Evolutionary conservation across 305 asterid genomes (phyloP).

Genomic region (Solanum chacoense): DNA sequence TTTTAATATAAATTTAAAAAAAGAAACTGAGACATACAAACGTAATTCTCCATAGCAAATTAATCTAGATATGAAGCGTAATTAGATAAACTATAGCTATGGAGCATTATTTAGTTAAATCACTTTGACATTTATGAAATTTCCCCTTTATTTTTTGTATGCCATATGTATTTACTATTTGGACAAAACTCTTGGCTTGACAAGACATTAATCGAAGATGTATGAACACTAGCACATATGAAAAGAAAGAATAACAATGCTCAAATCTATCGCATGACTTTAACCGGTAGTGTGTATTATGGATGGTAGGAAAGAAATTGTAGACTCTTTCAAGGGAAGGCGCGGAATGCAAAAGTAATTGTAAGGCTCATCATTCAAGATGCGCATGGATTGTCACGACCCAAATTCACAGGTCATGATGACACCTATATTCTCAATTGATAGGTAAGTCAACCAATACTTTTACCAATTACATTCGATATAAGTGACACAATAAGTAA

Average conservation of each 20-base stretch:
- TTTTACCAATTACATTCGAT: background rate
- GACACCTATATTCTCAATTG: background rate
- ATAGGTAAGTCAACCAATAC: background rate
- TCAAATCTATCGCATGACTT: background rate
- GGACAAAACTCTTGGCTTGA: background rate
- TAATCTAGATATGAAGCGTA: background rate
- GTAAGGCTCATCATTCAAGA: background rate
- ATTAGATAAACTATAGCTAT: no score
- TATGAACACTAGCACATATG: background rate
- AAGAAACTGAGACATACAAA: background rate
- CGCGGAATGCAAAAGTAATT: background rate
- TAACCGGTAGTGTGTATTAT: background rate
- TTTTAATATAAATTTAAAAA: no score
- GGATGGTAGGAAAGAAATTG: background rate
- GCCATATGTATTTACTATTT: background rate
- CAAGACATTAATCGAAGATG: background rate
- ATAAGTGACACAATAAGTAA: no score
- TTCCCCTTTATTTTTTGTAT: no score
- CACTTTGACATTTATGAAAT: background rate
- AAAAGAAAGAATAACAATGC: background rate
- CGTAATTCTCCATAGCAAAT: background rate
- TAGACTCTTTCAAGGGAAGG: background rate
- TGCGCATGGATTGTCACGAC: no score
- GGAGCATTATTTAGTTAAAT: background rate
- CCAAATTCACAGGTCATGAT: no score